Percentiles rank a stretch among this genome's conserved stretches.
Evolutionary conservation across 306 rosid genomes (phyloP).

Genomic region (Pyrus pyrifolia): DNA sequence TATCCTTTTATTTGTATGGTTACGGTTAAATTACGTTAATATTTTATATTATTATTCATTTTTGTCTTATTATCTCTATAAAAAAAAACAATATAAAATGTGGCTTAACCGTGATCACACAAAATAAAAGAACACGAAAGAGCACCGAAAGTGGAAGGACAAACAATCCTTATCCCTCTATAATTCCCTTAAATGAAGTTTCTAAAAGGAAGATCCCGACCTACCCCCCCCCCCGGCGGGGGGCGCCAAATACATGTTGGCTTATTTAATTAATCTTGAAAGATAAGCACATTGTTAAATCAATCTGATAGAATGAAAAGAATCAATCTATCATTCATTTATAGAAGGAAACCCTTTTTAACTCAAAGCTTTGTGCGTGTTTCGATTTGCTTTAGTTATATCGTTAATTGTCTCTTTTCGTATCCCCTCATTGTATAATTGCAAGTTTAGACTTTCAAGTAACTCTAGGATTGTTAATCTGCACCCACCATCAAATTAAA

Average conservation of each 20-base stretch:
- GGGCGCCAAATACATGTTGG: too few relatives aligned
- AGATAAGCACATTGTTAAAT: slow-evolving; percentile 37
- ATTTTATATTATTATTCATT: too few relatives aligned
- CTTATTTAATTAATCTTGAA: slow-evolving; percentile 12
- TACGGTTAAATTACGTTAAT: too few relatives aligned
- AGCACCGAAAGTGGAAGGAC: too few relatives aligned
- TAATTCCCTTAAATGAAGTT: neutral
- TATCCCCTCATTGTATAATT: neutral
- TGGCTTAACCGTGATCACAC: too few relatives aligned
- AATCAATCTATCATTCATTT: slow-evolving; percentile 3
- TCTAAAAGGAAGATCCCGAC: slow-evolving; percentile 19
- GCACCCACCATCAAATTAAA: neutral
- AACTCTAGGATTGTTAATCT: neutral
- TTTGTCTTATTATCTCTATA: too few relatives aligned
- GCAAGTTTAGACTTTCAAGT: neutral
- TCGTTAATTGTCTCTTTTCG: neutral
- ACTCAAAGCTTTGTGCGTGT: slow-evolving; percentile 14
- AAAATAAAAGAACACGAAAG: too few relatives aligned
- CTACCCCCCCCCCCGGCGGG: slow-evolving; percentile 34
- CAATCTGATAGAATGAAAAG: slow-evolving; percentile 3
- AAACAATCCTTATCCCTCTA: neutral
- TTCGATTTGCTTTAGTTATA: slow-evolving; percentile 1
- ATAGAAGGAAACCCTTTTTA: neutral
- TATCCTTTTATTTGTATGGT: too few relatives aligned
- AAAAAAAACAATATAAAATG: too few relatives aligned